Evolutionary conservation across 1,284 basidiomycete genomes (phyloP).

Genomic region (Tremellales sp.): DNA sequence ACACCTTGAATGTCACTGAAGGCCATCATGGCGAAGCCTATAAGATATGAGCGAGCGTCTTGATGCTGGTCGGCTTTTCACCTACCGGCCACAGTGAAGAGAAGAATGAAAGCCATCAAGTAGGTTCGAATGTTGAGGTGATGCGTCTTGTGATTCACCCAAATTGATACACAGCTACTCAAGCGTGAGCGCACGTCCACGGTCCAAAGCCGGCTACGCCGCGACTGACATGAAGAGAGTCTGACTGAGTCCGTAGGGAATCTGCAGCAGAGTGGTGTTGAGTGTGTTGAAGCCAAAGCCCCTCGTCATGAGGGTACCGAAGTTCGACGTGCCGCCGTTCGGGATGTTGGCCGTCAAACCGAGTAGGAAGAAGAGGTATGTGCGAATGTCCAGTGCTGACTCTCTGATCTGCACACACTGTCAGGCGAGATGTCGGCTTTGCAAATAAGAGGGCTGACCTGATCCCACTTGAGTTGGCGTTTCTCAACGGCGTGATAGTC

Average conservation of each 20-base stretch:
- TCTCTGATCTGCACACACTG: slow-evolving; percentile 17
- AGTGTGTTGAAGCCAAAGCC: slow-evolving; percentile 43
- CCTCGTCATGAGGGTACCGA: slow-evolving; percentile 36
- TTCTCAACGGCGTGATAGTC: slow-evolving; percentile 44
- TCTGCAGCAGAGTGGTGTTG: slow-evolving; percentile 43
- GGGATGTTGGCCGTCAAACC: slow-evolving; percentile 45
- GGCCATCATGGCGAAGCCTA: background rate
- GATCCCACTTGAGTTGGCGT: slow-evolving; percentile 28
- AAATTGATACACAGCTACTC: slow-evolving; percentile 36
- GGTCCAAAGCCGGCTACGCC: background rate
- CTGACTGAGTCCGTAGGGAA: slow-evolving; percentile 35
- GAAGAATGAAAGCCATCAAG: slow-evolving; percentile 44
- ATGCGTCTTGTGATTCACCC: slow-evolving; percentile 35
- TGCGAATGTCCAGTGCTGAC: background rate
- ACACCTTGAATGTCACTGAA: background rate
- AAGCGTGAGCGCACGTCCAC: background rate
- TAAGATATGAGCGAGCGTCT: slow-evolving; percentile 39
- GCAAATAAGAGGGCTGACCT: background rate
- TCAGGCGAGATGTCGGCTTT: background rate
- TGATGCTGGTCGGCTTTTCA: slow-evolving; percentile 54
- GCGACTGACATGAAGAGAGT: slow-evolving; percentile 30
- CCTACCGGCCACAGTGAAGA: slow-evolving; percentile 47
- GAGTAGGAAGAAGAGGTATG: slow-evolving; percentile 38
- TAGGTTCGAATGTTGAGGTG: slow-evolving; percentile 42
- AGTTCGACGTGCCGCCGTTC: slow-evolving; percentile 47